Percentiles rank a stretch among this genome's conserved stretches.
Conservation (phyloP, 129 eudicot species). For the Cynara cardunculus region DNA sequence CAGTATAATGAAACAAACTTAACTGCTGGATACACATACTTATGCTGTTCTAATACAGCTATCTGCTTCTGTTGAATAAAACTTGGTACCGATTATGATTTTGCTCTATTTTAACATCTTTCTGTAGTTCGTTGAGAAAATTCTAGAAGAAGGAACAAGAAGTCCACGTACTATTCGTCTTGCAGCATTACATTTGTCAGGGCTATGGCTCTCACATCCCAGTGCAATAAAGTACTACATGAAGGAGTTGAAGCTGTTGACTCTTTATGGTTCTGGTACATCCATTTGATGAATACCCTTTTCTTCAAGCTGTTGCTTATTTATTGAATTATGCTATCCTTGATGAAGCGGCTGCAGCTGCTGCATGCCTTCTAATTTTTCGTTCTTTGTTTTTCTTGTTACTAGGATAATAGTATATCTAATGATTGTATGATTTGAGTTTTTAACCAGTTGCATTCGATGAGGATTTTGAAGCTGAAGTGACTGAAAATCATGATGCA, state of each 20-base stretch:
- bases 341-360: constrained; percentile 6
- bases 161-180: constrained; percentile 99
- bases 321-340: neutral
- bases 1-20: neutral
- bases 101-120: constrained; percentile 14
- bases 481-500: constrained; percentile 81
- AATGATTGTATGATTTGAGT: neutral
- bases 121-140: constrained; percentile 70
- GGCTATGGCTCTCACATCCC: constrained; percentile 82
- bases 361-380: neutral
- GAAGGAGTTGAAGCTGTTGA: constrained; percentile 77
- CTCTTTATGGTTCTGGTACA: constrained; percentile 95
- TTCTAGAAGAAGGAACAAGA: constrained; percentile 91
- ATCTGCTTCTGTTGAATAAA: neutral
- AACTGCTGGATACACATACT: neutral
- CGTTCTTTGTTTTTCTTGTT: neutral
- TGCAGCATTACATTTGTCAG: constrained; percentile 90
- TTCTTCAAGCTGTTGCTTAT: neutral
- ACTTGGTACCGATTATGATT: neutral
- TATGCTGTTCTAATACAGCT: neutral
- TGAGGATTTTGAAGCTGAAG: constrained; percentile 98
- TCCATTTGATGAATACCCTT: neutral
- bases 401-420: neutral
- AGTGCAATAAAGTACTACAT: constrained; percentile 64
- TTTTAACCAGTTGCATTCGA: constrained; percentile 88